Evolutionary conservation across 2,329 filamentous ascomycete genomes (phyloP).

Genomic region (Exophiala alcalophila): DNA sequence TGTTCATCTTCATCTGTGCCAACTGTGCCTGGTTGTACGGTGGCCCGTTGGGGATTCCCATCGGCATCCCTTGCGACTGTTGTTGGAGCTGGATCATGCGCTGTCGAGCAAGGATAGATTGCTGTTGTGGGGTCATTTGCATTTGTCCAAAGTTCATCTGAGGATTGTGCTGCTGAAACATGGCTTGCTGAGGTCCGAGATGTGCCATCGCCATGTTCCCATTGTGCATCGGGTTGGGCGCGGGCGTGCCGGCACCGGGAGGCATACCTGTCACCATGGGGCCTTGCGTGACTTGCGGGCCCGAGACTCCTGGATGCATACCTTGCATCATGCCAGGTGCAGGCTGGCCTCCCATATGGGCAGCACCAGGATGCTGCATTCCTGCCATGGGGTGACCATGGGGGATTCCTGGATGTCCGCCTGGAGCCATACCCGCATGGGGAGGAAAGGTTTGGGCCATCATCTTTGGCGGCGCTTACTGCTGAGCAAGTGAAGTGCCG

Average conservation of each 20-base stretch:
- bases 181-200: constrained; percentile 55
- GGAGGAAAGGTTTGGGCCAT: constrained; percentile 56
- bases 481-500: neutral
- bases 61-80: constrained; percentile 25
- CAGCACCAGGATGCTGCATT: constrained; percentile 57
- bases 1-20: constrained; percentile 35
- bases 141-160: constrained; percentile 32
- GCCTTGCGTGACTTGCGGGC: constrained; percentile 59
- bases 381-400: constrained; percentile 61
- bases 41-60: constrained; percentile 24
- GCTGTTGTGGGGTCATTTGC: constrained; percentile 30
- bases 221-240: constrained; percentile 51
- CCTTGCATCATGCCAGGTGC: constrained; percentile 55
- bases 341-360: constrained; percentile 46
- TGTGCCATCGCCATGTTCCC: constrained; percentile 58
- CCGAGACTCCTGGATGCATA: constrained; percentile 61
- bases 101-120: constrained; percentile 36
- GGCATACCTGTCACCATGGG: constrained; percentile 65
- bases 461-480: constrained; percentile 46
- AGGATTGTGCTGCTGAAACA: constrained; percentile 49
- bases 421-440: constrained; percentile 53
- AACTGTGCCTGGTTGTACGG: constrained; percentile 40
- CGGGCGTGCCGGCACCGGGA: constrained; percentile 53
- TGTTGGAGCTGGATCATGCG: constrained; percentile 26
- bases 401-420: constrained; percentile 57